phyloP scores from a whole-genome alignment of 176 grass and related monocot genomes.

The Tuctoria greenei region DNA sequence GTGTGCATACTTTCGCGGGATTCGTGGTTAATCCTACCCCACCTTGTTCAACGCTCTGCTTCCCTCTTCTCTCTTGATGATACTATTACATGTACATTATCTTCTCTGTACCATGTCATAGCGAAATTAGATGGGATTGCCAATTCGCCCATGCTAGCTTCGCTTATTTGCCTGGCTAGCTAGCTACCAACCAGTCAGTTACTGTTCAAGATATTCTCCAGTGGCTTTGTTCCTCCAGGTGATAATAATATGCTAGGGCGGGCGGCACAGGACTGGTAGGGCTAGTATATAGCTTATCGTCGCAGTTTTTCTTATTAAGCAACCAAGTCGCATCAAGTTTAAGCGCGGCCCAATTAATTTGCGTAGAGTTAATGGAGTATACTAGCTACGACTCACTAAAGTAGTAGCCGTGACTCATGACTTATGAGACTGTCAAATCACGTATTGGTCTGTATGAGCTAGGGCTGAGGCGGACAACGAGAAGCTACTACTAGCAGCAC shows the following conservation, averaged over 20 bases:
- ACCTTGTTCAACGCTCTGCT: background rate
- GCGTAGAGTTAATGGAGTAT: background rate
- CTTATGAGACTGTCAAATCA: background rate
- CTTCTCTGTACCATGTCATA: conserved; percentile 18
- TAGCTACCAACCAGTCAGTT: conserved; percentile 11
- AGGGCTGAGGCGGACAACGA: background rate
- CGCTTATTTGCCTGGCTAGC: background rate
- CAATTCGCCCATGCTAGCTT: conserved; percentile 14
- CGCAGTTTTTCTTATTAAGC: background rate
- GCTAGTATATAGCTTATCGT: background rate
- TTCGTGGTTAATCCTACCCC: background rate
- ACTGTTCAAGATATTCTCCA: conserved; percentile 9
- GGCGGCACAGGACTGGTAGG: background rate
- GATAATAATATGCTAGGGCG: conserved; percentile 6
- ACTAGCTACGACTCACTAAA: background rate
- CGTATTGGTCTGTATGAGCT: background rate
- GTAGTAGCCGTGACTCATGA: background rate
- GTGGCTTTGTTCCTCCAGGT: conserved; percentile 8
- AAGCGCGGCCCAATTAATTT: conserved; percentile 16
- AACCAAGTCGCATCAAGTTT: conserved; percentile 23
- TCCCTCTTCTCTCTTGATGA: background rate
- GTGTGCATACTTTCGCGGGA: background rate
- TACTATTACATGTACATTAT: conserved; percentile 53
- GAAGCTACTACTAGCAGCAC: background rate
- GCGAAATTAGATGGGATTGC: conserved; percentile 40